Conservation (phyloP, 257 asterid genomes). For the Solanum chiquidenum region DNA sequence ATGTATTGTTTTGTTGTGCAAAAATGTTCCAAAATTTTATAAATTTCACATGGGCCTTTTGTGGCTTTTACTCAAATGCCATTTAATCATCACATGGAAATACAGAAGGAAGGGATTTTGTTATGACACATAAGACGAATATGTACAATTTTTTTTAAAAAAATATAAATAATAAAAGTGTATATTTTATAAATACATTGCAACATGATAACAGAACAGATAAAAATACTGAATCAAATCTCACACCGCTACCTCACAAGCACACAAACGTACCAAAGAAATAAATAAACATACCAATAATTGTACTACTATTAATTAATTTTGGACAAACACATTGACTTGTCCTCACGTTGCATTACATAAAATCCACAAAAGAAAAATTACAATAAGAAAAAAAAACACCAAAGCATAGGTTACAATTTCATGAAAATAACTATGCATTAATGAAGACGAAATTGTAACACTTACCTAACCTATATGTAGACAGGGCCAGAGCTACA, state of each 20-base stretch:
- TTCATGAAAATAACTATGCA: not conserved
- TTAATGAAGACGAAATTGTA: not conserved
- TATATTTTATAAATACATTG: not conserved
- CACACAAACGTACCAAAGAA: not conserved
- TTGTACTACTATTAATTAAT: not conserved
- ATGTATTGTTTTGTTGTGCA: not conserved
- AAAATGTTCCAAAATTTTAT: not conserved
- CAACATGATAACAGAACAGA: not conserved
- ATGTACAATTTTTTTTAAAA: not conserved
- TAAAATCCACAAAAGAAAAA: not conserved
- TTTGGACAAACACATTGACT: not conserved
- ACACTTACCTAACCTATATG: not conserved
- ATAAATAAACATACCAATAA: not conserved
- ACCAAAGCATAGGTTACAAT: not conserved
- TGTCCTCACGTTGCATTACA: slow-evolving; percentile 3
- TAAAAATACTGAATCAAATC: not conserved
- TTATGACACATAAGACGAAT: not conserved
- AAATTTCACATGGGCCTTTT: slow-evolving; percentile 1
- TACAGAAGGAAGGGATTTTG: not conserved
- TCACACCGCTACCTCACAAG: not conserved
- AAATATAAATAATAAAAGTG: not conserved
- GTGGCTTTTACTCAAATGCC: not conserved
- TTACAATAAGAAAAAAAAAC: not conserved
- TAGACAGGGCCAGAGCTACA: not conserved
- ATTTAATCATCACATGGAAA: slow-evolving; percentile 1